Base-by-base conservation (phyloP, 495 filamentous ascomycete genomes). In the Penicillium turbatum region DNA sequence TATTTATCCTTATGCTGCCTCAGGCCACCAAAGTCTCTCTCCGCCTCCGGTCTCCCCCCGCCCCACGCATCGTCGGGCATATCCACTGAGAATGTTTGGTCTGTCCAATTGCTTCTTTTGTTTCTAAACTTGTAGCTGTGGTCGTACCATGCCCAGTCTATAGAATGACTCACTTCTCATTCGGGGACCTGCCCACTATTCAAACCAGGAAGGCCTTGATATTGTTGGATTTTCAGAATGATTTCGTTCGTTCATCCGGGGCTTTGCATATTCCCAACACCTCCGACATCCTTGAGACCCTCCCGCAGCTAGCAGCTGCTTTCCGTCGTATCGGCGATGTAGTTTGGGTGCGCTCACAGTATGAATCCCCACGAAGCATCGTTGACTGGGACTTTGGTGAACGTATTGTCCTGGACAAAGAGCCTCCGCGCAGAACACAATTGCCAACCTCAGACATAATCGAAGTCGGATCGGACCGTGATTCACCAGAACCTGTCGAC, bases 151-250 rank as follows among this genome's bases (percentile, higher is more conserved):
- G 60, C 21, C 4, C 21, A 24, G 21, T 61, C 53, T 47, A 31
- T 45, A 68, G 51, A 37, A 75, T 75, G 71, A 73, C 57, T 60
- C 59, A 66, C 63, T 59, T 75, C 53, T 62, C 70, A 46, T 61
- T 73, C 46, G 65, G 61, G 40, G 61, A 68, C 54, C 46, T 79
- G 21, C 80, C 82, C 13, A 63, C 68, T 17, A 79, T 87, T 50
- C 72, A 81, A 49, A 93, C 91, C 10, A 82, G 90, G 44, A 88
- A 91, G 72, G 93, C 90, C 1, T 71, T 98, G 35, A 73, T 98
- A 21, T 67, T 96, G 12, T 74, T 97, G 47, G 92, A 95, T 63
- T 79, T 96, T 19, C 93, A 97, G 57, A 95, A 96, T 65, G 93
- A 97, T 68, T 95, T 97, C 62, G 67, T 95, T 39, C 79, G 82